These are phyloP conservation scores for Shiraia sp. DNA, from an alignment of 2,329 filamentous ascomycete genomes.

Conservation along the genomic window DNA sequence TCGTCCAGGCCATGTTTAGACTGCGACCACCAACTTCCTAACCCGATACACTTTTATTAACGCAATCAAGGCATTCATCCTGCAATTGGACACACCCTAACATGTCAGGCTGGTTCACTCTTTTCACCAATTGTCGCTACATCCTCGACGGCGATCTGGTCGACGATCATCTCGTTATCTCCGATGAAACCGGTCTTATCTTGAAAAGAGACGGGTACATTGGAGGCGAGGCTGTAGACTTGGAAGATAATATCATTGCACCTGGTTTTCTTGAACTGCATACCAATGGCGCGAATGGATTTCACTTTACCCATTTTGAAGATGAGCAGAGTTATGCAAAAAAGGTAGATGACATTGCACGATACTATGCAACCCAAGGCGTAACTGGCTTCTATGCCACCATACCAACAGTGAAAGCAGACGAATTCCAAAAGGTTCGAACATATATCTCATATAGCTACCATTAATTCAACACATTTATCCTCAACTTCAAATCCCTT, in stretches of 20 bases:
- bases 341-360: conserved; percentile 52
- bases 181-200: conserved; percentile 50
- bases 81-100: conserved; percentile 8
- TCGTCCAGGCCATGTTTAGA: conserved; percentile 9
- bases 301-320: conserved; percentile 58
- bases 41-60: conserved; percentile 6
- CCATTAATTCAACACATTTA: not conserved
- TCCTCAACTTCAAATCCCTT: no score
- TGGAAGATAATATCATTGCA: conserved; percentile 55
- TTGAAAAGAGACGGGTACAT: conserved; percentile 49
- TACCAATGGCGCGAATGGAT: conserved; percentile 58
- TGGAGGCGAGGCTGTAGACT: conserved; percentile 51
- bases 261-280: conserved; percentile 61
- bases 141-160: conserved; percentile 50
- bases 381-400: conserved; percentile 60
- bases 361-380: conserved; percentile 55
- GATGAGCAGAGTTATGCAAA: conserved; percentile 47
- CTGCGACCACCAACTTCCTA: conserved; percentile 6
- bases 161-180: conserved; percentile 51
- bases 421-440: conserved; percentile 51
- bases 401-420: conserved; percentile 54
- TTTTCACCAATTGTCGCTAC: conserved; percentile 52
- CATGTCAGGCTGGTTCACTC: conserved; percentile 51
- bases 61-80: conserved; percentile 3
- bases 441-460: not conserved